Evolutionary conservation across 306 rosid species (phyloP).

Genomic region (Fragaria iinumae): DNA sequence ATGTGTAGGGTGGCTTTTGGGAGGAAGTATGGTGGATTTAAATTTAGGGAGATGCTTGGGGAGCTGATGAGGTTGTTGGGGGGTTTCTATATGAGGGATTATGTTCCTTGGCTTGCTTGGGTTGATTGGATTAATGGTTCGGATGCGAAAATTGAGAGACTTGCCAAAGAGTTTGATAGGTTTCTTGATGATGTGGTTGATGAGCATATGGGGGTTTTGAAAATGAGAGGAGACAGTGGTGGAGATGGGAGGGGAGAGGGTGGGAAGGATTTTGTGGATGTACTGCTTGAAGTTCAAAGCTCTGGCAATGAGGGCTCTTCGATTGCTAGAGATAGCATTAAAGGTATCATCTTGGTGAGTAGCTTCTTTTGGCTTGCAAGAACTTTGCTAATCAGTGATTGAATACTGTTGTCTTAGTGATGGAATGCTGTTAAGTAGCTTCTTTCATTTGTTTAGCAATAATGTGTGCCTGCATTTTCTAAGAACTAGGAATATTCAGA

Average conservation of each 20-base stretch:
- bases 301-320: slow-evolving; percentile 36
- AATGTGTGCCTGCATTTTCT: not conserved
- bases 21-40: slow-evolving; percentile 37
- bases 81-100: slow-evolving; percentile 38
- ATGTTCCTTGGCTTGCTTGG: slow-evolving; percentile 56
- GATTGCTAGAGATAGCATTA: slow-evolving; percentile 34
- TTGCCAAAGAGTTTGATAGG: slow-evolving; percentile 39
- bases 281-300: slow-evolving; percentile 41
- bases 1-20: slow-evolving; percentile 55
- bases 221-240: not conserved
- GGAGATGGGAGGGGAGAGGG: slow-evolving; percentile 6
- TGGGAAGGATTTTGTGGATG: slow-evolving; percentile 45
- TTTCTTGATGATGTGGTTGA: slow-evolving; percentile 47
- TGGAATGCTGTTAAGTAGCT: not conserved
- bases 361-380: too few species aligned
- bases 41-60: slow-evolving; percentile 28
- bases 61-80: slow-evolving; percentile 39
- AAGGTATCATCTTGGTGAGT: slow-evolving; percentile 51
- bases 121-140: slow-evolving; percentile 32
- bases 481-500: not conserved
- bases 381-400: not conserved
- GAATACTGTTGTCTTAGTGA: not conserved
- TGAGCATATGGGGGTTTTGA: slow-evolving; percentile 30
- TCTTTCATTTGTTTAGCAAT: not conserved
- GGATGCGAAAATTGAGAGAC: slow-evolving; percentile 32